Conservation (phyloP, 805 yeast genomes). For the Nakazawaea peltata region DNA sequence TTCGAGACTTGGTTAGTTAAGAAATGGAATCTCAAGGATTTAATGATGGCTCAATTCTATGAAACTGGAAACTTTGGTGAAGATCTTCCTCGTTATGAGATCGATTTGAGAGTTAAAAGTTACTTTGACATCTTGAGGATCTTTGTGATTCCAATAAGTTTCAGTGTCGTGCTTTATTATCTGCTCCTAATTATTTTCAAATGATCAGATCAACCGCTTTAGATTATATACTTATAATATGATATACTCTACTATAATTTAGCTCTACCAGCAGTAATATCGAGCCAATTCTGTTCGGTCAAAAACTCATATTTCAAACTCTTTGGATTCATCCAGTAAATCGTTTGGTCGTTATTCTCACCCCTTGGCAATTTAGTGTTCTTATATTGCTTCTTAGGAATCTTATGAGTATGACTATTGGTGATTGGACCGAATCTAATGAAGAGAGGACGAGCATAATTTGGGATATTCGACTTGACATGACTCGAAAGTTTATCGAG, state of each 20-base stretch:
- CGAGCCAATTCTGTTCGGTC: constrained; percentile 48
- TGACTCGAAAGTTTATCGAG: constrained; percentile 29
- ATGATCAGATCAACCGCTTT: no score
- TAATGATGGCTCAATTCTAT: constrained; percentile 54
- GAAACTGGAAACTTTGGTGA: constrained; percentile 42
- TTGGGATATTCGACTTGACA: constrained; percentile 48
- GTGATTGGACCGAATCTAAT: constrained; percentile 61
- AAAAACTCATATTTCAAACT: constrained; percentile 47
- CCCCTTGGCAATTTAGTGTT: constrained; percentile 68
- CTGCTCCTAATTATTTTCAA: no score
- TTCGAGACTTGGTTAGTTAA: constrained; percentile 73
- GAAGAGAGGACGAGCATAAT: constrained; percentile 81
- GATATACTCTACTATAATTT: constrained; percentile 13
- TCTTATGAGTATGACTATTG: constrained; percentile 76
- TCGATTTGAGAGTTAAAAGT: constrained; percentile 16
- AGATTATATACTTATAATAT: no score
- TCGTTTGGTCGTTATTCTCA: constrained; percentile 42
- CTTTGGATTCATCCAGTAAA: constrained; percentile 57
- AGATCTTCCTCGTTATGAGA: not conserved
- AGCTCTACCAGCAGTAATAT: constrained; percentile 16
- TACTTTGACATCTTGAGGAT: constrained; percentile 18
- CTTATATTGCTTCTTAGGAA: constrained; percentile 61
- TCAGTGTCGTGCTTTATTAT: no score
- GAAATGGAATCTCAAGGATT: constrained; percentile 76
- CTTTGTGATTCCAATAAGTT: constrained; percentile 18